These are phyloP conservation scores for Candida buenavistaensis DNA, from an alignment of 1,139 yeast species.

Conservation along the genomic window DNA sequence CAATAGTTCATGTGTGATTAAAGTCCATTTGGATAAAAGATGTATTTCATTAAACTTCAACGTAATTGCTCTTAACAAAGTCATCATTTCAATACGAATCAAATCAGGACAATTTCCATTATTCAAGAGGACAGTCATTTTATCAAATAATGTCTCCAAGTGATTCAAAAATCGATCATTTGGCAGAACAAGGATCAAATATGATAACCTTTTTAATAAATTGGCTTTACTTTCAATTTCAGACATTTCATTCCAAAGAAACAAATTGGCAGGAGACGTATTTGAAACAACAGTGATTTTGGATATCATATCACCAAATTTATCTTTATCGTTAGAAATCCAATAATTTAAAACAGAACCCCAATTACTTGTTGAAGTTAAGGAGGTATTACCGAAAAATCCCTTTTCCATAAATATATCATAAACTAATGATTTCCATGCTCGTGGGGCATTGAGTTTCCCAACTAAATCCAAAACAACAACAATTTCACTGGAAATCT, in stretches of 20 bases:
- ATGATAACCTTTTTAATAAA: conserved; percentile 60
- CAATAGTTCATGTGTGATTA: conserved; percentile 61
- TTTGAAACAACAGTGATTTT: conserved; percentile 51
- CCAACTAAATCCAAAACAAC: conserved; percentile 42
- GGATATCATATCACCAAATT: conserved; percentile 53
- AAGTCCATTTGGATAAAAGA: conserved; percentile 69
- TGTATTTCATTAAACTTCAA: conserved; percentile 64
- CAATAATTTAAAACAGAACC: conserved; percentile 51
- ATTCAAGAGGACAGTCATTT: conserved; percentile 48
- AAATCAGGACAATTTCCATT: conserved; percentile 31
- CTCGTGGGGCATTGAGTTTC: conserved; percentile 32
- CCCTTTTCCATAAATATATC: conserved; percentile 54
- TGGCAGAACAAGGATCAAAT: conserved; percentile 60
- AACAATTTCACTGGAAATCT: conserved; percentile 34
- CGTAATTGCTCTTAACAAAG: conserved; percentile 62
- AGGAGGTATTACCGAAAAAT: conserved; percentile 37
- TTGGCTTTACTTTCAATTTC: conserved; percentile 54
- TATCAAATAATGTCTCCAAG: conserved; percentile 51
- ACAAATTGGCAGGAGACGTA: conserved; percentile 51
- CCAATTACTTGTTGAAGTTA: conserved; percentile 48
- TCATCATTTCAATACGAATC: conserved; percentile 48
- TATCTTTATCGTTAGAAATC: conserved; percentile 60
- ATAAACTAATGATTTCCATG: conserved; percentile 52
- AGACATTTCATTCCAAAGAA: conserved; percentile 75
- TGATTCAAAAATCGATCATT: conserved; percentile 52